Conservation (phyloP, 2,329 filamentous ascomycete genomes). For the Diaporthe caulivora region DNA sequence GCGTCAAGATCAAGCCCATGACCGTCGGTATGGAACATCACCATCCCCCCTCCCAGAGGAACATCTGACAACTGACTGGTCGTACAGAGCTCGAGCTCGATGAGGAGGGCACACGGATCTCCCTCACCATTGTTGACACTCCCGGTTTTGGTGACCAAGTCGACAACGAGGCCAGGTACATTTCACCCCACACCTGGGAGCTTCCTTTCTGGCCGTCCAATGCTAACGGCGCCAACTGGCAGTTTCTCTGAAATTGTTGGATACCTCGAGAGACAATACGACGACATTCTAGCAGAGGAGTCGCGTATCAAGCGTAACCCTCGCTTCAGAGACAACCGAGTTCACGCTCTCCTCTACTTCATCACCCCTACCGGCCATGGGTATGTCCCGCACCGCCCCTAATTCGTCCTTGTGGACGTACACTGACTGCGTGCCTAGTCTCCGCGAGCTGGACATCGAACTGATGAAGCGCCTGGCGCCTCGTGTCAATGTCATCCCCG, state of each 20-base stretch:
- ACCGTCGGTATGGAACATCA: constrained; percentile 82
- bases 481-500: constrained; percentile 98
- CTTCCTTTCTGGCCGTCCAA: neutral
- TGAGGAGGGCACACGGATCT: constrained; percentile 98
- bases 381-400: constrained; percentile 60
- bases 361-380: constrained; percentile 98
- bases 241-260: constrained; percentile 98
- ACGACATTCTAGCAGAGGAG: constrained; percentile 98
- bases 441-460: constrained; percentile 99
- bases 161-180: constrained; percentile 96
- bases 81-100: constrained; percentile 88
- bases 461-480: constrained; percentile 99
- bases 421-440: constrained; percentile 63
- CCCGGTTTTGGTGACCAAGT: constrained; percentile 99
- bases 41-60: constrained; percentile 28
- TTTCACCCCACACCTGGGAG: neutral
- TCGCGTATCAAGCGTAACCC: constrained; percentile 99
- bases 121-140: constrained; percentile 97
- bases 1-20: constrained; percentile 98
- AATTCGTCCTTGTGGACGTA: neutral
- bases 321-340: constrained; percentile 98
- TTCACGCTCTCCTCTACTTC: constrained; percentile 98
- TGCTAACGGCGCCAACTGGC: constrained; percentile 36
- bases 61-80: constrained; percentile 43
- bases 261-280: constrained; percentile 98